These are phyloP conservation scores for Chlamydomonas eustigma DNA, from an alignment of 139 green algal species.

Conservation along the genomic window DNA sequence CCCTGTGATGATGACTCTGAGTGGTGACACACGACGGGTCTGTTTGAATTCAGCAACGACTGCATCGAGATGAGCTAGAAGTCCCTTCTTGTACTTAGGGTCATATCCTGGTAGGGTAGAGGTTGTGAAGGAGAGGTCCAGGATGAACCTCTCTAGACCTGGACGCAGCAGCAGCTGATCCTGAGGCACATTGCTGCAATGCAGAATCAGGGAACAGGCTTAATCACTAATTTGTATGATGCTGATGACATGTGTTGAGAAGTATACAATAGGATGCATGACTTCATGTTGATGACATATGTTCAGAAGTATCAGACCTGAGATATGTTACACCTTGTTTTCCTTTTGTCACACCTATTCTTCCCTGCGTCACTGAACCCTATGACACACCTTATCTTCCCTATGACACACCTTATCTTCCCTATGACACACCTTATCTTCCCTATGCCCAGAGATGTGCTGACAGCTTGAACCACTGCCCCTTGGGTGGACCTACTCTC, in stretches of 20 bases:
- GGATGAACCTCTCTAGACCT: constrained; percentile 5
- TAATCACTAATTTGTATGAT: too few relatives aligned
- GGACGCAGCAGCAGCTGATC: background rate
- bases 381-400: background rate
- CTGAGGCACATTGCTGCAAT: background rate
- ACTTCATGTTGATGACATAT: too few relatives aligned
- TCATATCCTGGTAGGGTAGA: background rate
- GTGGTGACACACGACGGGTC: constrained; percentile 22
- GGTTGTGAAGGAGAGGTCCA: constrained; percentile 8
- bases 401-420: background rate
- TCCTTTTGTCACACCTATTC: background rate
- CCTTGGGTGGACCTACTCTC: background rate
- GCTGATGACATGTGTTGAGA: too few relatives aligned
- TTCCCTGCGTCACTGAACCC: background rate
- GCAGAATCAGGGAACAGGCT: too few relatives aligned
- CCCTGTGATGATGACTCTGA: constrained; percentile 37
- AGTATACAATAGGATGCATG: too few relatives aligned
- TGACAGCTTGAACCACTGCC: background rate
- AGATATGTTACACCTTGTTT: background rate
- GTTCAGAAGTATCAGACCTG: too few relatives aligned
- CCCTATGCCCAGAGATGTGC: background rate
- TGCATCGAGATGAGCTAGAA: constrained; percentile 11
- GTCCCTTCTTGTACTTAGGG: constrained; percentile 14
- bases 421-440: background rate
- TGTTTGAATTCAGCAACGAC: constrained; percentile 19